These are phyloP conservation scores for Acorus calamus DNA, from an alignment of 106 monocot genomes.

Conservation along the genomic window DNA sequence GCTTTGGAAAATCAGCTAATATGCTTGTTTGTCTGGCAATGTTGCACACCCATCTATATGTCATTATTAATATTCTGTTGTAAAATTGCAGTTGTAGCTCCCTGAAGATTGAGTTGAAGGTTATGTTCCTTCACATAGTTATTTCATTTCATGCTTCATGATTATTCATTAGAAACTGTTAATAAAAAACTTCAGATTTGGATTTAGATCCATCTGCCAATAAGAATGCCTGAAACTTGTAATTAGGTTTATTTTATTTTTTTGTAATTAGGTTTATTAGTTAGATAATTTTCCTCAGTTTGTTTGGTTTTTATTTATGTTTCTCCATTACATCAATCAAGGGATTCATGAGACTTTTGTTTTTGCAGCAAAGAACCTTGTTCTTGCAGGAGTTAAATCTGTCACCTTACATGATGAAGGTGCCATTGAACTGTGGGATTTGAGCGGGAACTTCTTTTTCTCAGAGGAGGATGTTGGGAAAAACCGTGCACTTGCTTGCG, in stretches of 20 bases:
- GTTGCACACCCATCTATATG: no score
- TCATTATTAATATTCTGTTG: no score
- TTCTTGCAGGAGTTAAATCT: constrained; percentile 93
- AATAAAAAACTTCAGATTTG: neutral
- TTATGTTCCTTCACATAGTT: neutral
- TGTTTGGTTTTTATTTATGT: neutral
- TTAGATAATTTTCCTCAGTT: neutral
- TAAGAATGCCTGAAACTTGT: no score
- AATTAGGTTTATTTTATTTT: neutral
- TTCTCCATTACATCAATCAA: neutral
- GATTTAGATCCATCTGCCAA: no score
- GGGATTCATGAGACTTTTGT: neutral
- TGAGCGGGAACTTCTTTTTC: constrained; percentile 85
- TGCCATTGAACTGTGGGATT: constrained; percentile 58
- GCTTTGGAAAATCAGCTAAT: no score
- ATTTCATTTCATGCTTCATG: neutral
- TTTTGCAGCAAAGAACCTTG: constrained; percentile 88
- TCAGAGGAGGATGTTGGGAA: constrained; percentile 73
- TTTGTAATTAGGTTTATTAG: neutral
- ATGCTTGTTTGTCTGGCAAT: no score
- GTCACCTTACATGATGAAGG: constrained; percentile 76
- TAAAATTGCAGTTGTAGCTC: no score
- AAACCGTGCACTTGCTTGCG: no score
- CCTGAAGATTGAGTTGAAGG: no score
- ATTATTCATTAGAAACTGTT: neutral